A percentile compares a stretch with the other conserved stretches of the same genome.
phyloP scores from a whole-genome alignment of 495 filamentous ascomycete species.

The Penicillium chermesinum region DNA sequence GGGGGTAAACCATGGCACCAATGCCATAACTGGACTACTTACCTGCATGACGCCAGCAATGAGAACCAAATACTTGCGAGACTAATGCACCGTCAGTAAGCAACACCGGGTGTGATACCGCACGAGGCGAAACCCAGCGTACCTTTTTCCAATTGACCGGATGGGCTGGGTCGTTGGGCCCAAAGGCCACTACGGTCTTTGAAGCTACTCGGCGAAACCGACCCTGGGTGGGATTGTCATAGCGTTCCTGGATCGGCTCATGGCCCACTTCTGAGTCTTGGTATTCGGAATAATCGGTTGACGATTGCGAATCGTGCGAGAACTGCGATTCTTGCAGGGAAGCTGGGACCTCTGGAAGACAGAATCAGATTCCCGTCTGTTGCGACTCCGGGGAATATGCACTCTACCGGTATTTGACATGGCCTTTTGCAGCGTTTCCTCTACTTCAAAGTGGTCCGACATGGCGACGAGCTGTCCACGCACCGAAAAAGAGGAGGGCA shows the following conservation, averaged over 20 bases:
- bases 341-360: background rate
- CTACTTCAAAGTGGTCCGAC: constrained; percentile 15
- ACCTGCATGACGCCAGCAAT: constrained; percentile 49
- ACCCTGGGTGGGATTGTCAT: constrained; percentile 25
- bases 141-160: constrained; percentile 56
- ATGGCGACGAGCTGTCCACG: constrained; percentile 6
- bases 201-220: constrained; percentile 30
- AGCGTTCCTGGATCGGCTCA: constrained; percentile 29
- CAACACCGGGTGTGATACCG: too few relatives aligned
- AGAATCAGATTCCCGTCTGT: background rate
- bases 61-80: constrained; percentile 54
- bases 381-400: background rate
- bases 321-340: constrained; percentile 3
- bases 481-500: background rate
- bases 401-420: constrained; percentile 22
- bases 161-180: constrained; percentile 59
- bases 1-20: background rate
- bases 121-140: too few relatives aligned
- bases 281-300: constrained; percentile 3
- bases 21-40: background rate
- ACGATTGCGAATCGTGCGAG: background rate
- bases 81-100: constrained; percentile 21
- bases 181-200: constrained; percentile 33
- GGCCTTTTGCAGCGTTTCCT: constrained; percentile 22
- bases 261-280: constrained; percentile 20